Percentiles rank a stretch among this genome's conserved stretches.
phyloP scores from a whole-genome alignment of 2,329 filamentous ascomycete species.

The Pochonia chlamydosporia region DNA sequence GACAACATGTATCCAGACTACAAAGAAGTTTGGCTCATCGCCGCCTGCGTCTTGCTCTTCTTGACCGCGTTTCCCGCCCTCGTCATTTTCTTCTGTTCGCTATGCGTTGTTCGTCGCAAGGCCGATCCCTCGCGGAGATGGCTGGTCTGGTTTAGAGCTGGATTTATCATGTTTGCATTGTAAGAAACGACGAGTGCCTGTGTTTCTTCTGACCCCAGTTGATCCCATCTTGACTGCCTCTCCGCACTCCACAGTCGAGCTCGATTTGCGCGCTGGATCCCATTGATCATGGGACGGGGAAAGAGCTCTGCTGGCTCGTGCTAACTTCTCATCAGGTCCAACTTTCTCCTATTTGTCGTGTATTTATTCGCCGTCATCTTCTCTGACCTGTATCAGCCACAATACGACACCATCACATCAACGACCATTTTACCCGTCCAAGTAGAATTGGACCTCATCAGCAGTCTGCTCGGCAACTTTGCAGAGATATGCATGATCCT shows the following conservation, averaged over 20 bases:
- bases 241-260: too few species aligned
- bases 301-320: background rate
- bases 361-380: slow-evolving; percentile 4
- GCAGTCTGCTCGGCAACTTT: slow-evolving; percentile 6
- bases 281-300: too few species aligned
- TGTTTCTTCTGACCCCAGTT: too few species aligned
- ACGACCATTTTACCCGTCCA: background rate
- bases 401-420: background rate
- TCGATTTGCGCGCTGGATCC: too few species aligned
- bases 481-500: slow-evolving; percentile 16
- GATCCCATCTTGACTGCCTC: background rate
- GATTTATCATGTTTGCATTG: slow-evolving; percentile 18
- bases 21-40: slow-evolving; percentile 1
- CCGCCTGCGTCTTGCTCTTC: slow-evolving; percentile 6
- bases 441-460: slow-evolving; percentile 2
- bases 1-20: background rate
- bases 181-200: too few species aligned
- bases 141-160: slow-evolving; percentile 17
- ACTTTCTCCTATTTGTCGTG: slow-evolving; percentile 1
- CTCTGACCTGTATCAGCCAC: background rate
- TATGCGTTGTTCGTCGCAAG: slow-evolving; percentile 15
- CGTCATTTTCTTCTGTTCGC: slow-evolving; percentile 15
- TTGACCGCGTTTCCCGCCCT: slow-evolving; percentile 13
- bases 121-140: slow-evolving; percentile 18
- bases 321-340: background rate